Percentiles rank a stretch among this genome's conserved stretches.
phyloP scores from a whole-genome alignment of 805 yeast genomes.

The Novakomyces olei region DNA sequence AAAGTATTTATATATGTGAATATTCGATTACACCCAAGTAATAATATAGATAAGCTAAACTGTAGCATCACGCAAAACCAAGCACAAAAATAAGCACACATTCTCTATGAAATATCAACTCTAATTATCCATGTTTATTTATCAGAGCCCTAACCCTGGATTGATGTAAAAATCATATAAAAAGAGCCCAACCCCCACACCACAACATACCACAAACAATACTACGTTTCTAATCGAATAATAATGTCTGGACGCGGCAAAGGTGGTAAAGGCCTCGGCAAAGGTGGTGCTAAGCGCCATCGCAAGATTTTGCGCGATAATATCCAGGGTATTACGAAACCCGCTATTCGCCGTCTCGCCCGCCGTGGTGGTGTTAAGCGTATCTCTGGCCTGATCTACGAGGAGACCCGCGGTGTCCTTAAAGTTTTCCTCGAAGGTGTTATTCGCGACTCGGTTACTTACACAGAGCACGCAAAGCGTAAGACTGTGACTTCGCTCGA shows the following conservation, averaged over 20 bases:
- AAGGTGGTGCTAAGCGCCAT: slow-evolving; percentile 99
- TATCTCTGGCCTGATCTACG: slow-evolving; percentile 85
- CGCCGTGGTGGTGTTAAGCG: slow-evolving; percentile 99
- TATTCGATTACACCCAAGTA: too few relatives aligned
- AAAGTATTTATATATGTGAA: too few relatives aligned
- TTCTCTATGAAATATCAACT: too few relatives aligned
- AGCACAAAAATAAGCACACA: too few relatives aligned
- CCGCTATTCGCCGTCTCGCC: slow-evolving; percentile 99
- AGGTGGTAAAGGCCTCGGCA: slow-evolving; percentile 99
- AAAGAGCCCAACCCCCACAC: too few relatives aligned
- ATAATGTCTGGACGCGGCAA: slow-evolving; percentile 98
- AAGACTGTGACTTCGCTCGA: slow-evolving; percentile 97
- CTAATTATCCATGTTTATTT: too few relatives aligned
- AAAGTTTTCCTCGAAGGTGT: slow-evolving; percentile 91
- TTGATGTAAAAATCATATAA: too few relatives aligned
- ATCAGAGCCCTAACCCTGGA: too few relatives aligned
- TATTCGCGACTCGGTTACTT: slow-evolving; percentile 97
- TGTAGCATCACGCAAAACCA: too few relatives aligned
- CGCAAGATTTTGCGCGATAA: slow-evolving; percentile 98
- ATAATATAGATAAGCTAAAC: too few relatives aligned
- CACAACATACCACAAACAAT: too few relatives aligned
- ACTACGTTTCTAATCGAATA: too few relatives aligned
- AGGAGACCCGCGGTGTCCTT: slow-evolving; percentile 93
- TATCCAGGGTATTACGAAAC: slow-evolving; percentile 99
- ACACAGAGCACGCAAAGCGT: slow-evolving; percentile 99